Conservation (phyloP, 75 land plant genomes). For the Larix kaempferi region DNA sequence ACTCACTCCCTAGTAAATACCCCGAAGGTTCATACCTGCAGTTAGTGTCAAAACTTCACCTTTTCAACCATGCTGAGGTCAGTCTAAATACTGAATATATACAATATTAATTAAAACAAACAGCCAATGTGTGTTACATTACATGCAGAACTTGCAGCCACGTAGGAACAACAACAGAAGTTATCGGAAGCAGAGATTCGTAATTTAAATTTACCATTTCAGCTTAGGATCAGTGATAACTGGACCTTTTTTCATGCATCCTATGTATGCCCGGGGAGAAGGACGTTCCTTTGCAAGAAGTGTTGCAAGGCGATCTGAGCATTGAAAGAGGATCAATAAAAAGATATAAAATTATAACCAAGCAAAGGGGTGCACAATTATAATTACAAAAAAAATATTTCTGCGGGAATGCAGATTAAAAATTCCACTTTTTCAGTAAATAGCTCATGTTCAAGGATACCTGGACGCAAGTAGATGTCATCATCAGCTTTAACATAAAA, state of each 20-base stretch:
- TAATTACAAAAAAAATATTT: not conserved
- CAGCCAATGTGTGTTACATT: not conserved
- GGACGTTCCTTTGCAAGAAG: slow-evolving; percentile 70
- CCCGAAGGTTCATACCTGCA: slow-evolving; percentile 78
- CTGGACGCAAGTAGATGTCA: slow-evolving; percentile 87
- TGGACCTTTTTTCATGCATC: slow-evolving; percentile 94
- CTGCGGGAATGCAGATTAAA: not conserved
- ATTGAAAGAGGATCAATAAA: not conserved
- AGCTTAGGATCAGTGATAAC: slow-evolving; percentile 70
- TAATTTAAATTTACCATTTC: slow-evolving; percentile 55
- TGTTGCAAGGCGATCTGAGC: slow-evolving; percentile 68
- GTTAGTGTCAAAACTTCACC: not conserved
- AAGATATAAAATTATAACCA: not conserved
- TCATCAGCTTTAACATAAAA: slow-evolving; percentile 94
- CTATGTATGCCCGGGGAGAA: slow-evolving; percentile 61
- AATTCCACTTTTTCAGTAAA: not conserved
- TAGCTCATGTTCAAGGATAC: slow-evolving; percentile 20
- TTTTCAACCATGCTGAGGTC: not conserved
- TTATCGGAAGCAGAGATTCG: not conserved
- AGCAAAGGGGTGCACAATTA: not conserved
- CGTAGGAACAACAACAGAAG: not conserved
- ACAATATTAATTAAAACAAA: too few relatives aligned
- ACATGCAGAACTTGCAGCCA: not conserved
- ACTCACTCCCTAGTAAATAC: slow-evolving; percentile 70
- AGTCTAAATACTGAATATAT: too few relatives aligned